phyloP scores from a whole-genome alignment of 768 basidiomycete species.

The Mycena haematopus region DNA sequence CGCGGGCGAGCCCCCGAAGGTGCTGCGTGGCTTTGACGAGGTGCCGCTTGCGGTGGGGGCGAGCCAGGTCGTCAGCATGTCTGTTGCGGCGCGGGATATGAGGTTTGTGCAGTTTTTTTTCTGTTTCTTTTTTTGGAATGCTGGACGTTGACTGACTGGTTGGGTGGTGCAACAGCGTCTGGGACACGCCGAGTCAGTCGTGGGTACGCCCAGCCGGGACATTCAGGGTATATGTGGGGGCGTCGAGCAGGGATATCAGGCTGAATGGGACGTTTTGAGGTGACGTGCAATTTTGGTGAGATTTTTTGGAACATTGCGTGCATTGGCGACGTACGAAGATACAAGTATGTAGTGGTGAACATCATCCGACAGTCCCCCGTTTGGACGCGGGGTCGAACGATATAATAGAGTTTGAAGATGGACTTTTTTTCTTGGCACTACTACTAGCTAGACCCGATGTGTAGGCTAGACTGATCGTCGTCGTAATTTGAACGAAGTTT shows the following conservation, averaged over 20 bases:
- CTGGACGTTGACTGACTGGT: not conserved
- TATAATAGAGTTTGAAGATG: too few species aligned
- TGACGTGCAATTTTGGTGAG: too few species aligned
- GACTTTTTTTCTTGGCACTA: too few species aligned
- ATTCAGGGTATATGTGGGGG: slow-evolving; percentile 60
- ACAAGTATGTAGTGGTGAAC: too few species aligned
- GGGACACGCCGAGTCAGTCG: slow-evolving; percentile 59
- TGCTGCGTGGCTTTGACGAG: slow-evolving; percentile 60
- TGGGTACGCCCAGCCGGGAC: slow-evolving; percentile 58
- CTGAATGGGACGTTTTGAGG: slow-evolving; percentile 42
- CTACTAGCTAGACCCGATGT: too few species aligned
- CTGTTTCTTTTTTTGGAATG: not conserved
- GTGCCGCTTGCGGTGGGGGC: slow-evolving; percentile 46
- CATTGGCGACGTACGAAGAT: too few species aligned
- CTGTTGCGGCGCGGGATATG: slow-evolving; percentile 48
- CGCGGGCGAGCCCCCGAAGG: slow-evolving; percentile 57
- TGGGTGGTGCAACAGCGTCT: slow-evolving; percentile 44
- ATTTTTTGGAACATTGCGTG: too few species aligned
- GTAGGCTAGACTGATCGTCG: too few species aligned
- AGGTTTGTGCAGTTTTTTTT: slow-evolving; percentile 42
- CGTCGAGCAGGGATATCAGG: slow-evolving; percentile 55
- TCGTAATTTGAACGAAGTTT: too few species aligned
- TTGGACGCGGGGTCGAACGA: too few species aligned
- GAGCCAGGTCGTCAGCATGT: slow-evolving; percentile 44
- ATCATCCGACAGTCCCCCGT: too few species aligned